A percentile compares a stretch with the other conserved stretches of the same genome.
Conservation (phyloP, 805 yeast species). For the Tetrapisispora iriomotensis region DNA sequence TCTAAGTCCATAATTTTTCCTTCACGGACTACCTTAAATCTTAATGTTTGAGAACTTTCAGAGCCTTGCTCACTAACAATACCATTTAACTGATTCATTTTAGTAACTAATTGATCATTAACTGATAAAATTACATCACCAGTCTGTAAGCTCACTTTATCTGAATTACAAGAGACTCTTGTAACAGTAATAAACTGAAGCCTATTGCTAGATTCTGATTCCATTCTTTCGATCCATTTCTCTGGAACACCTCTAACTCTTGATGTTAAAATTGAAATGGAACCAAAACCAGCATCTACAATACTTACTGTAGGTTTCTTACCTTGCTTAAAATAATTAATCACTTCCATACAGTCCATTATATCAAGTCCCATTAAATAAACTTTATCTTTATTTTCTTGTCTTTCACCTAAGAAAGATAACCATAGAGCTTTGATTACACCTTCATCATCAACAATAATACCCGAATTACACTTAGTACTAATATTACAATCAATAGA, state of each 20-base stretch:
- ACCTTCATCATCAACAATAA: constrained; percentile 69
- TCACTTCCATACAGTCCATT: constrained; percentile 48
- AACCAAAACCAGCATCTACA: constrained; percentile 68
- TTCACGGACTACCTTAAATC: constrained; percentile 61
- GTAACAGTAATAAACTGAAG: constrained; percentile 64
- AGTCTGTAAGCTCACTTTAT: constrained; percentile 30
- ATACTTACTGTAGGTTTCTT: constrained; percentile 52
- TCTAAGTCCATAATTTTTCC: constrained; percentile 50
- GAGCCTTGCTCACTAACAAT: constrained; percentile 33
- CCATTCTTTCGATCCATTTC: constrained; percentile 65
- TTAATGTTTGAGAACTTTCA: constrained; percentile 29
- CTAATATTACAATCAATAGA: constrained; percentile 64
- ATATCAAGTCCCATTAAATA: constrained; percentile 73
- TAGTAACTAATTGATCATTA: constrained; percentile 53
- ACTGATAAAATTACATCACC: constrained; percentile 76
- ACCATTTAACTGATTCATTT: constrained; percentile 54
- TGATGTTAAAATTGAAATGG: constrained; percentile 62
- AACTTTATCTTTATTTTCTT: constrained; percentile 49
- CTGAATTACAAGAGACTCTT: constrained; percentile 49
- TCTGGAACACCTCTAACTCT: constrained; percentile 83
- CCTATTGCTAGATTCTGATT: constrained; percentile 51
- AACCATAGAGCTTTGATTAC: constrained; percentile 79
- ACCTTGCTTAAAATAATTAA: constrained; percentile 41
- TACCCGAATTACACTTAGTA: constrained; percentile 70
- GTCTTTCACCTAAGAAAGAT: constrained; percentile 68